These are phyloP conservation scores for Ascochyta clinopodiicola DNA, from an alignment of 2,329 filamentous ascomycete species.

Conservation along the genomic window DNA sequence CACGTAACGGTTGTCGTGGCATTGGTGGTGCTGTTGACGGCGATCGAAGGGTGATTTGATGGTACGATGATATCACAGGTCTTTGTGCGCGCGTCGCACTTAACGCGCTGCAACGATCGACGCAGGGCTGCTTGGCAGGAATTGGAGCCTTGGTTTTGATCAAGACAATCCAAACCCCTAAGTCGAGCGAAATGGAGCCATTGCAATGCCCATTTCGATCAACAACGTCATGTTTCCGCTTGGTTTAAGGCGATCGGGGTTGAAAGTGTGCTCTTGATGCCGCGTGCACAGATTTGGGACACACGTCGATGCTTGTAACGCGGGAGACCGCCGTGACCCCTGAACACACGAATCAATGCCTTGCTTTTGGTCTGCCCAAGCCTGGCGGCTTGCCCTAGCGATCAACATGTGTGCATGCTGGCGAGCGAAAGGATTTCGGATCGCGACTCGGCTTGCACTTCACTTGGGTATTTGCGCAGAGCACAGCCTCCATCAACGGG, in stretches of 20 bases:
- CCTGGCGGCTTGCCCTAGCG: conserved; percentile 3
- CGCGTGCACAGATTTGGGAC: conserved; percentile 7
- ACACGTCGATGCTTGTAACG: conserved; percentile 7
- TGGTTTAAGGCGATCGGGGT: conserved; percentile 18
- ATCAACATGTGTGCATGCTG: conserved; percentile 7
- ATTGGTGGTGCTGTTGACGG: conserved; percentile 7
- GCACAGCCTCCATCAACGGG: conserved; percentile 14
- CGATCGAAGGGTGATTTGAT: not conserved
- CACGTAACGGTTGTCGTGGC: conserved; percentile 7
- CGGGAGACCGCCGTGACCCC: conserved; percentile 14
- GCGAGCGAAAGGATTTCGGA: conserved; percentile 10
- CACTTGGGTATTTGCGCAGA: not conserved
- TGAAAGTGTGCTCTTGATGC: conserved; percentile 18
- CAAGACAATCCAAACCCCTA: conserved; percentile 8
- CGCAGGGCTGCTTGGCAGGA: conserved; percentile 10
- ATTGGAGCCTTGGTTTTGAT: conserved; percentile 17
- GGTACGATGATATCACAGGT: conserved; percentile 15
- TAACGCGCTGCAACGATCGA: conserved; percentile 5
- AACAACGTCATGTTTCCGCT: conserved; percentile 23
- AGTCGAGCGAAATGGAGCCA: not conserved
- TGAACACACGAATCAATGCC: conserved; percentile 15
- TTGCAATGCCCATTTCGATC: conserved; percentile 8
- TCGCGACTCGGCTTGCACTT: conserved; percentile 7
- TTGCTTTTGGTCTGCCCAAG: conserved; percentile 11
- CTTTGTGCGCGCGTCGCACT: conserved; percentile 10